These are phyloP conservation scores for Mycena belliarum DNA, from an alignment of 768 basidiomycete genomes.

Conservation along the genomic window DNA sequence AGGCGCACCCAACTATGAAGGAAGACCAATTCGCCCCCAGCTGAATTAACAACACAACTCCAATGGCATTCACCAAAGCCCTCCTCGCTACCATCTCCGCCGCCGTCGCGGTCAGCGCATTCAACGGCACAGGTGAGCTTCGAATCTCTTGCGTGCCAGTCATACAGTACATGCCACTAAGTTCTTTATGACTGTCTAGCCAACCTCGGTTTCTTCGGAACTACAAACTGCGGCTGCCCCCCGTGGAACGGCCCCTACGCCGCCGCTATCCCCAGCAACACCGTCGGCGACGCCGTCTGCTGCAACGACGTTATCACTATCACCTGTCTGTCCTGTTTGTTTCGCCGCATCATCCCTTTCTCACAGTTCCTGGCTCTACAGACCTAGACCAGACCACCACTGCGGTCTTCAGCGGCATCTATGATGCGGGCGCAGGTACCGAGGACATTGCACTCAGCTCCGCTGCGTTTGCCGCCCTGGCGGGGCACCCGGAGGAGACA, in stretches of 20 bases:
- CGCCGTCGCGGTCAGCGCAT: not conserved
- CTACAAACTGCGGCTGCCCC: not conserved
- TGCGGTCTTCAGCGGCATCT: conserved; percentile 9
- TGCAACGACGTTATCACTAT: conserved; percentile 2
- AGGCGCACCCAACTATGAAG: too few relatives aligned
- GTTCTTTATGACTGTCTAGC: not conserved
- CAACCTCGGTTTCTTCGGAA: not conserved
- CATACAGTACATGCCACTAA: too few relatives aligned
- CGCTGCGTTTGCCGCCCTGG: not conserved
- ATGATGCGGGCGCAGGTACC: not conserved
- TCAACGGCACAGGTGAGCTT: conserved; percentile 3
- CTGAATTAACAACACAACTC: not conserved
- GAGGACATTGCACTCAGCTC: conserved; percentile 5
- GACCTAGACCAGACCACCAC: not conserved
- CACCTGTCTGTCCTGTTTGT: not conserved
- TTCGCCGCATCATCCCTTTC: too few relatives aligned
- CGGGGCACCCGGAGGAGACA: not conserved
- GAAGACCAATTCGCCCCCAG: conserved; percentile 1
- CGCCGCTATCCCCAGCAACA: not conserved
- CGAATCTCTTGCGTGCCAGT: too few relatives aligned
- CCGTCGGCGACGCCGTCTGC: not conserved
- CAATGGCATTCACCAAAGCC: conserved; percentile 3
- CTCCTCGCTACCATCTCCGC: not conserved
- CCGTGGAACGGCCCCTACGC: conserved; percentile 3
- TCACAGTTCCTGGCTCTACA: not conserved